Evolutionary conservation across 768 basidiomycete genomes (phyloP).

Genomic region (Paxillus rubicundulus): DNA sequence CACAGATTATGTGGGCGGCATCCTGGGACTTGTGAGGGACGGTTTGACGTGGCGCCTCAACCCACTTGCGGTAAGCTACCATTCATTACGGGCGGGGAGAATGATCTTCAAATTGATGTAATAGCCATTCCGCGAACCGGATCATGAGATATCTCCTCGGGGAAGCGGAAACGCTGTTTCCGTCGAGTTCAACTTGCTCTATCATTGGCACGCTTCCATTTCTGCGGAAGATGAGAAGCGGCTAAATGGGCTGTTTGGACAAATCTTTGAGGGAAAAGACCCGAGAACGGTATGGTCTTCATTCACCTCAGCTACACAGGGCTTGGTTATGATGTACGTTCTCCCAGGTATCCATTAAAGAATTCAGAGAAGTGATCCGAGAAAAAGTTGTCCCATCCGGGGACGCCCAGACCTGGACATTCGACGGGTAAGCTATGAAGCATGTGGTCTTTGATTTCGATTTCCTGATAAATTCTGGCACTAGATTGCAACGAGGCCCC

Average conservation of each 20-base stretch:
- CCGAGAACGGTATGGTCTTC: constrained; percentile 35
- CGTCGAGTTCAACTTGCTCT: constrained; percentile 66
- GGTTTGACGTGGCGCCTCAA: constrained; percentile 65
- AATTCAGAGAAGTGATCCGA: constrained; percentile 18
- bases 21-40: constrained; percentile 67
- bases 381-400: constrained; percentile 7
- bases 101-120: not conserved
- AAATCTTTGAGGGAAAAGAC: constrained; percentile 41
- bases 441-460: not conserved
- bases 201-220: constrained; percentile 65
- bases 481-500: constrained; percentile 48
- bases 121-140: constrained; percentile 48
- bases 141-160: constrained; percentile 54
- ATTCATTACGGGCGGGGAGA: not conserved
- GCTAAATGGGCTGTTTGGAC: constrained; percentile 47
- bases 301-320: not conserved
- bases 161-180: constrained; percentile 78
- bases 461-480: not conserved
- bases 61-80: constrained; percentile 51
- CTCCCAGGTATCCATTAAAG: constrained; percentile 16
- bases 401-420: constrained; percentile 50
- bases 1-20: constrained; percentile 70
- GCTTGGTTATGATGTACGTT: not conserved
- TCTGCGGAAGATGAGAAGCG: constrained; percentile 54
- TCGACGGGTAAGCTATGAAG: constrained; percentile 39